Percentiles rank a stretch among this genome's conserved stretches.
Evolutionary conservation across 176 grass and related monocot species (phyloP).

Genomic region (Carex kokanica): DNA sequence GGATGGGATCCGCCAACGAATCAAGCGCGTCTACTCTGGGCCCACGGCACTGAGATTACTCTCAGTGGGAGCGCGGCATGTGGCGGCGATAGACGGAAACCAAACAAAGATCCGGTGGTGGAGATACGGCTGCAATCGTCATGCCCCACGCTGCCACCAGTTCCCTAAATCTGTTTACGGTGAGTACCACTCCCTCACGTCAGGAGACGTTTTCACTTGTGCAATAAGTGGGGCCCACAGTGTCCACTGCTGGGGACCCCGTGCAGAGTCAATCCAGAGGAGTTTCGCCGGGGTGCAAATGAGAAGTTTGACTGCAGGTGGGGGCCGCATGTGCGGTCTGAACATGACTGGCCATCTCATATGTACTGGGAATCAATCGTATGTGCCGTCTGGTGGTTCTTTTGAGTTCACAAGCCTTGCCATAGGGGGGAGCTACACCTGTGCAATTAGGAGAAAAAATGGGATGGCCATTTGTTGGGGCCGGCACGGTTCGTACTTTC

Average conservation of each 20-base stretch:
- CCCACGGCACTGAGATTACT: neutral
- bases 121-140: neutral
- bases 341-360: constrained; percentile 12
- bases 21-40: constrained; percentile 50
- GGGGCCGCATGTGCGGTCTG: constrained; percentile 43
- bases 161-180: neutral
- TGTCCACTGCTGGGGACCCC: constrained; percentile 58
- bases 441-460: constrained; percentile 38
- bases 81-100: constrained; percentile 35
- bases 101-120: constrained; percentile 42
- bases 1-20: constrained; percentile 7
- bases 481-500: constrained; percentile 16
- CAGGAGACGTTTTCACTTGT: constrained; percentile 56
- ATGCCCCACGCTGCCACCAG: neutral
- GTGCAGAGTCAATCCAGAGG: constrained; percentile 20
- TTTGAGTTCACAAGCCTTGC: constrained; percentile 43
- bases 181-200: constrained; percentile 38
- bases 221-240: constrained; percentile 26
- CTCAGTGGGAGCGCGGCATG: constrained; percentile 49
- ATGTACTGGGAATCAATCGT: constrained; percentile 21
- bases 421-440: constrained; percentile 51
- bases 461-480: constrained; percentile 61
- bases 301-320: constrained; percentile 41
- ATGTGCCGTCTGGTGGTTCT: neutral
- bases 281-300: constrained; percentile 29